These are phyloP conservation scores for Backusella circina DNA, from an alignment of 192 early-diverging fungal species.

Conservation along the genomic window DNA sequence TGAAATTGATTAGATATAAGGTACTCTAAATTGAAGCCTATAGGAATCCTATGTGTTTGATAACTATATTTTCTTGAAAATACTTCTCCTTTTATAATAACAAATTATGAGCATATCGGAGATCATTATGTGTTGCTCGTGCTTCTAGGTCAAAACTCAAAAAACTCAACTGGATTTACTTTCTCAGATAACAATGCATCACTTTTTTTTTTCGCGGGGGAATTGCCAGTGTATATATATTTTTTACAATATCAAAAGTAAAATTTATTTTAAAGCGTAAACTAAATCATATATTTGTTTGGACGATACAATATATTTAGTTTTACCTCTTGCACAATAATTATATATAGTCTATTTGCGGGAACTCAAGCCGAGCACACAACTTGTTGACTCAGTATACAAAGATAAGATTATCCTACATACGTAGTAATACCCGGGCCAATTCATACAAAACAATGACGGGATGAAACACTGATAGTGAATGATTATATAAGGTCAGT, in stretches of 20 bases:
- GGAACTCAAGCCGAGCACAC: not conserved
- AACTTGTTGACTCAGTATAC: not conserved
- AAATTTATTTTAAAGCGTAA: not conserved
- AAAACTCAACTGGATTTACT: not conserved
- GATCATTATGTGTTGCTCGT: not conserved
- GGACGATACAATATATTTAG: not conserved
- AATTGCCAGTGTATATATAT: too few species aligned
- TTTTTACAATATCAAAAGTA: not conserved
- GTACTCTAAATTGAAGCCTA: not conserved
- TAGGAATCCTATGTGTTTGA: not conserved
- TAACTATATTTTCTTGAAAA: not conserved
- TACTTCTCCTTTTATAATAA: not conserved
- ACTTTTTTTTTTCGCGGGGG: not conserved
- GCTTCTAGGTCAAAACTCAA: not conserved
- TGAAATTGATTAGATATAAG: not conserved
- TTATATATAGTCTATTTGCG: not conserved
- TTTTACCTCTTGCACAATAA: not conserved
- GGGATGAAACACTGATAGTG: not conserved
- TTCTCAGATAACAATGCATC: not conserved
- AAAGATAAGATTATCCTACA: not conserved
- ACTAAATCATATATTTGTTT: not conserved
- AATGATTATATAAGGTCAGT: not conserved
- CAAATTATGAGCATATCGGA: not conserved
- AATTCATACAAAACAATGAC: not conserved
- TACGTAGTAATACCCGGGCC: not conserved